A percentile compares a stretch with the other conserved stretches of the same genome.
Conservation (phyloP, 2,329 filamentous ascomycete genomes). For the Cladorrhinum sp. region DNA sequence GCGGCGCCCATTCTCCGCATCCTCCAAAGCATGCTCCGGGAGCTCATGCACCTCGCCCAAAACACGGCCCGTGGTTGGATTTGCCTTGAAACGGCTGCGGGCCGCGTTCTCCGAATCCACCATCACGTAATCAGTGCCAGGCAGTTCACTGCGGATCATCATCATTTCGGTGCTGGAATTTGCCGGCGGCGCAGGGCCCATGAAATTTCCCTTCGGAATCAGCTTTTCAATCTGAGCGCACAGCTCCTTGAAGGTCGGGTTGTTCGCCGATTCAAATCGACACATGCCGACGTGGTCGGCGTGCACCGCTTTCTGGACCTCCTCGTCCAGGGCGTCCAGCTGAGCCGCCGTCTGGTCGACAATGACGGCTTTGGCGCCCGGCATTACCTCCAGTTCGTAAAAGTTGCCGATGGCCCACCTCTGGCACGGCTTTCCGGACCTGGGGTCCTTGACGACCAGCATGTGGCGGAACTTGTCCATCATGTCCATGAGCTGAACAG, state of each 20-base stretch:
- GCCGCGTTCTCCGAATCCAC: no score
- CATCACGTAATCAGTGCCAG: no score
- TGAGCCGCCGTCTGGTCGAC: not conserved
- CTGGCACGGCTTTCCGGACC: not conserved
- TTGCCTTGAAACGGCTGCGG: no score
- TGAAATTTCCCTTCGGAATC: constrained; percentile 1
- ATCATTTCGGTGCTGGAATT: no score
- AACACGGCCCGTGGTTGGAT: no score
- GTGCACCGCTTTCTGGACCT: not conserved
- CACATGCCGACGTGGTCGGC: constrained; percentile 9
- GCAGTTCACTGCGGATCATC: no score
- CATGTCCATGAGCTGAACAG: constrained; percentile 2
- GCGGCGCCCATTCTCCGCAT: no score
- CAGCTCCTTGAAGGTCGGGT: not conserved
- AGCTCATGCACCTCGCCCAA: no score
- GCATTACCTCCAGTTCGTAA: constrained; percentile 1
- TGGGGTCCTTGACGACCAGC: not conserved
- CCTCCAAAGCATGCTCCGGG: no score
- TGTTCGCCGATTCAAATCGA: not conserved
- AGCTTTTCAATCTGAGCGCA: not conserved
- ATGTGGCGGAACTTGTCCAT: constrained; percentile 12
- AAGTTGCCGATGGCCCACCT: constrained; percentile 6
- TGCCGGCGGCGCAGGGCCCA: no score
- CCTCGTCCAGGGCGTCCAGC: not conserved
- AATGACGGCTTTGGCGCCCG: not conserved